Evolutionary conservation across 257 asterid species (phyloP).

Genomic region (Pogostemon cablin): DNA sequence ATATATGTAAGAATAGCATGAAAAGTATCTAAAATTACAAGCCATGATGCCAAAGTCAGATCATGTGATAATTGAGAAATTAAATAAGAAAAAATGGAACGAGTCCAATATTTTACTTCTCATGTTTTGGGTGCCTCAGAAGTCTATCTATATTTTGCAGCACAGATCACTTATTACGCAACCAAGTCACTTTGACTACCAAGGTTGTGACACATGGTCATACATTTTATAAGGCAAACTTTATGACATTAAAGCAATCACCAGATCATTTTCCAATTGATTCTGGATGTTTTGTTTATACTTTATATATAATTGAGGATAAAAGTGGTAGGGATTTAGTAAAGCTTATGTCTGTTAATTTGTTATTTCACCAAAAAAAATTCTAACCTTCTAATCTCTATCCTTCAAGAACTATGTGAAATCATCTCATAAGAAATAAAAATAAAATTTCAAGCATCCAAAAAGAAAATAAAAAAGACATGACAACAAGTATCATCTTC

Average conservation of each 20-base stretch:
- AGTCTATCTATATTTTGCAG: background rate
- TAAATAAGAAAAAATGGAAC: background rate
- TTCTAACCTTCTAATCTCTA: constrained; percentile 17
- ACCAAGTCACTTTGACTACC: background rate
- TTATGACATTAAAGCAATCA: constrained; percentile 21
- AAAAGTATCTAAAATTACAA: constrained; percentile 14
- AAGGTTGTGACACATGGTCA: background rate
- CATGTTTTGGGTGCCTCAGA: background rate
- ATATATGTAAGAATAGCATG: background rate
- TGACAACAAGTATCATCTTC: background rate
- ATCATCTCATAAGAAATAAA: background rate
- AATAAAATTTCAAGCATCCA: background rate
- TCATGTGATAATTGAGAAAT: background rate
- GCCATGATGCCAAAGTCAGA: background rate
- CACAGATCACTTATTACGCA: constrained; percentile 18
- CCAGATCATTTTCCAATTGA: background rate
- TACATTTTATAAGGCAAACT: constrained; percentile 6
- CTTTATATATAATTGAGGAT: background rate
- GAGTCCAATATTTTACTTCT: background rate
- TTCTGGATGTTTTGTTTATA: too few relatives aligned
- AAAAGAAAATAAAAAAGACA: background rate
- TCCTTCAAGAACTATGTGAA: constrained; percentile 7
- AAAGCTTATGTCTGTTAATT: constrained; percentile 3
- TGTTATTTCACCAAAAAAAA: constrained; percentile 17
- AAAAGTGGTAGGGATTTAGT: background rate